phyloP scores from a whole-genome alignment of 305 asterid species.

The Fraxinus angustifolia region DNA sequence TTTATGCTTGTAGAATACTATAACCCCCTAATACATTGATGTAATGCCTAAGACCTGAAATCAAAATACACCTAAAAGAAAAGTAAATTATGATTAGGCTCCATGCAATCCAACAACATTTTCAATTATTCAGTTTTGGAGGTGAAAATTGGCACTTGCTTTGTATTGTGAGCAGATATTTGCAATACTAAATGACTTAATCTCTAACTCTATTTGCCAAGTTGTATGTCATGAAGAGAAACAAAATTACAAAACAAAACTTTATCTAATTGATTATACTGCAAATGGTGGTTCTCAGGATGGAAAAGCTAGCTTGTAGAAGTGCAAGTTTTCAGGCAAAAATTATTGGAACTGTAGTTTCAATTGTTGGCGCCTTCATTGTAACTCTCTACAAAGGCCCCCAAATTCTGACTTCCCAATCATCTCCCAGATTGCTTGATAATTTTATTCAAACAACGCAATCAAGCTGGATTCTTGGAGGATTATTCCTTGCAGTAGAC shows the following conservation, averaged over 20 bases:
- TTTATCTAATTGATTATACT: constrained; percentile 1
- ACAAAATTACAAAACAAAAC: background rate
- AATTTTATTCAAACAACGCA: constrained; percentile 27
- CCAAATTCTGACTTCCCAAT: constrained; percentile 30
- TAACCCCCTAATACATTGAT: background rate
- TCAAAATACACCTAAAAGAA: background rate
- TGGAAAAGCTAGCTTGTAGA: constrained; percentile 60
- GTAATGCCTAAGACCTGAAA: background rate
- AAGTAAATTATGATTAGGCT: background rate
- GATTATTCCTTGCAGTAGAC: constrained; percentile 61
- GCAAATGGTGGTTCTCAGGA: constrained; percentile 39
- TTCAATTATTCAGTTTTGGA: background rate
- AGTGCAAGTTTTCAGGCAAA: constrained; percentile 64
- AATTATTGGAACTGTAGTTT: constrained; percentile 59
- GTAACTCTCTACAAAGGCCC: constrained; percentile 81
- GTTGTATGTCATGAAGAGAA: background rate
- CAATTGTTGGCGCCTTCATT: constrained; percentile 76
- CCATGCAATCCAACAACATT: background rate
- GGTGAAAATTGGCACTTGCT: background rate
- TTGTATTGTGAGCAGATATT: background rate
- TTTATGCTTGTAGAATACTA: background rate
- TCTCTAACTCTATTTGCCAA: background rate
- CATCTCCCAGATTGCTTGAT: constrained; percentile 28
- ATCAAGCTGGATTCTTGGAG: constrained; percentile 64
- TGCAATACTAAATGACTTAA: background rate